Conservation (phyloP, 2,329 filamentous ascomycete species). For the Fusarium sp. region DNA sequence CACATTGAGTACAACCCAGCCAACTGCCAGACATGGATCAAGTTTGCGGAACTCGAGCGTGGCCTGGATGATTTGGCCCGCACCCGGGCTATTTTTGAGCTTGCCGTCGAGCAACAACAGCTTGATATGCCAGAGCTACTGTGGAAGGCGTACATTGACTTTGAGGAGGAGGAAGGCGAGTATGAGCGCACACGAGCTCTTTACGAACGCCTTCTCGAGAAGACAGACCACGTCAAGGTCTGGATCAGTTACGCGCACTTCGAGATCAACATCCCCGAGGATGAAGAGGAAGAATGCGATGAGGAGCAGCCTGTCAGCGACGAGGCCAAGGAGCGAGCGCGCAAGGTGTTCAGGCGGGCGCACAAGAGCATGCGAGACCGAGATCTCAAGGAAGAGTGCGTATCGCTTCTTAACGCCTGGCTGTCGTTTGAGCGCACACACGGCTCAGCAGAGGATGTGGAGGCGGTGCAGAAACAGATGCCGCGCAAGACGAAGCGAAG, state of each 20-base stretch:
- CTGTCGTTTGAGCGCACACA: constrained; percentile 91
- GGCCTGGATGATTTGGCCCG: constrained; percentile 91
- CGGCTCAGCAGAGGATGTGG: constrained; percentile 79
- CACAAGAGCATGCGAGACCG: constrained; percentile 89
- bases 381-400: constrained; percentile 94
- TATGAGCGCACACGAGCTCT: constrained; percentile 84
- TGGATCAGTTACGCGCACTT: constrained; percentile 99
- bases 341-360: constrained; percentile 86
- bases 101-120: constrained; percentile 83
- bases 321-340: constrained; percentile 84
- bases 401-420: constrained; percentile 91
- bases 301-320: constrained; percentile 81
- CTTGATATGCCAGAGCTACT: constrained; percentile 98
- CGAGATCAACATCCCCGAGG: constrained; percentile 92
- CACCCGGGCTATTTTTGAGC: constrained; percentile 89
- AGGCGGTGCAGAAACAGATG: constrained; percentile 92
- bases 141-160: constrained; percentile 99
- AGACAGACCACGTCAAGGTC: constrained; percentile 99
- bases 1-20: constrained; percentile 91
- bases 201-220: constrained; percentile 91
- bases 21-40: constrained; percentile 95
- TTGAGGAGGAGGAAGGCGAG: constrained; percentile 95
- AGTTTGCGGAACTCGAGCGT: constrained; percentile 92
- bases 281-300: constrained; percentile 69
- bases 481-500: constrained; percentile 92